Evolutionary conservation across 257 asterid genomes (phyloP).

Genomic region (Voacanga thouarsii): DNA sequence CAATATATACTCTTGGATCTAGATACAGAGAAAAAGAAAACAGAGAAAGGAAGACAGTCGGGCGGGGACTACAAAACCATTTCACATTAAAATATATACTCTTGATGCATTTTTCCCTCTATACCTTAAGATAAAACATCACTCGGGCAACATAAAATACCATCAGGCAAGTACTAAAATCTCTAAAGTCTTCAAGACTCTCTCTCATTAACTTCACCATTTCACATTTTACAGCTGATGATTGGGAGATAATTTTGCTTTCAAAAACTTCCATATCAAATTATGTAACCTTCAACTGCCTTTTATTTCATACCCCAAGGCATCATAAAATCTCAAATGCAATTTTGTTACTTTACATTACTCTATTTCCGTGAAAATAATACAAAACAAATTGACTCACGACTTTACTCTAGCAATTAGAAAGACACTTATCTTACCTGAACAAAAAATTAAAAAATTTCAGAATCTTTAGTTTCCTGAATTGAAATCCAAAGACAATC

Average conservation of each 20-base stretch:
- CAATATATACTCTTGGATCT: background rate
- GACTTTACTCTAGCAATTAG: background rate
- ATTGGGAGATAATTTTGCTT: background rate
- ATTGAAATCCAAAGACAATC: background rate
- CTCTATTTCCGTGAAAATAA: too few relatives aligned
- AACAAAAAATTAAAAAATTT: background rate
- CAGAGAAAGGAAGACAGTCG: background rate
- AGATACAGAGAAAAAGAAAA: background rate
- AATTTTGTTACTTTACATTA: too few relatives aligned
- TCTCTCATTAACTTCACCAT: background rate
- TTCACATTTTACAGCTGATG: background rate
- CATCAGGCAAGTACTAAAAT: background rate
- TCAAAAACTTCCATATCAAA: too few relatives aligned
- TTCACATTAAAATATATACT: too few relatives aligned
- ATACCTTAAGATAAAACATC: background rate
- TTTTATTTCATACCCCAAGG: too few relatives aligned
- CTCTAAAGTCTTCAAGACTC: background rate
- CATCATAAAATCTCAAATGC: too few relatives aligned
- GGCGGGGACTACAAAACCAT: background rate
- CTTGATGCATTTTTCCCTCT: background rate
- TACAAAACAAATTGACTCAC: too few relatives aligned
- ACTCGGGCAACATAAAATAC: background rate
- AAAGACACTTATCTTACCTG: background rate
- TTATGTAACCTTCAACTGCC: too few relatives aligned
- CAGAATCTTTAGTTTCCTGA: background rate